Evolutionary conservation across 1,284 basidiomycete genomes (phyloP), one percentile per base, ranked within the genome.

Genomic region (Heimioporus punctisporus): DNA sequence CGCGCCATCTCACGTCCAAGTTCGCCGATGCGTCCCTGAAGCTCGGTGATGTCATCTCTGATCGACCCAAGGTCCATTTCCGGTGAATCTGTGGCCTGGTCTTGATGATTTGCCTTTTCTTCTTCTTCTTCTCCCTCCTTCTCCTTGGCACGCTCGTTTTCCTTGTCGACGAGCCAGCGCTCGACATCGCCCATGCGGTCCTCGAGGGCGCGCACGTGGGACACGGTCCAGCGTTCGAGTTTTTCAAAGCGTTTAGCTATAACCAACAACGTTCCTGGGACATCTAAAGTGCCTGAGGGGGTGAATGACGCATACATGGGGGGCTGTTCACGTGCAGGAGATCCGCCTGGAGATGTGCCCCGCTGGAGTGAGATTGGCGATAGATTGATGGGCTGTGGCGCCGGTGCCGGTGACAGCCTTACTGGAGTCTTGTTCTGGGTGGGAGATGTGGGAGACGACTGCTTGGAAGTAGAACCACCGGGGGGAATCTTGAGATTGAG

Each of bases 121-220:
- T 56, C 55, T 9, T 54, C 63, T 5, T 61, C 31, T 34, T 34
- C 55, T 9, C 54, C 63, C 4, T 61, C 31, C 19, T 34, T 61
- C 11, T 70, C 67, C 76, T 60, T 69, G 24, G 46, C 40, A 12
- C 71, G 61, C 55, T 81, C 79, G 48, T 76, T 82, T 69, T 90
- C 88, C 65, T 86, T 89, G 55, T 90, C 88, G 4, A 92, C 89
- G 15, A 92, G 76, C 87, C 88, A 92, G 41, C 84, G 79, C 66
- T 92, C 90, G 23, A 92, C 90, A 53, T 92, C 90, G 58, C 86
- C 83, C 89, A 92, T 92, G 30, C 90, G 81, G 25, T 92, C 90
- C 62, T 92, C 90, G 17, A 92, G 72, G 1, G 90, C 90, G 48
- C 90, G 85, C 3, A 91, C 89, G 61, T 92, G 90, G 6, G 86